phyloP scores from a whole-genome alignment of 2,329 filamentous ascomycete species.

The Fusarium coffeatum region DNA sequence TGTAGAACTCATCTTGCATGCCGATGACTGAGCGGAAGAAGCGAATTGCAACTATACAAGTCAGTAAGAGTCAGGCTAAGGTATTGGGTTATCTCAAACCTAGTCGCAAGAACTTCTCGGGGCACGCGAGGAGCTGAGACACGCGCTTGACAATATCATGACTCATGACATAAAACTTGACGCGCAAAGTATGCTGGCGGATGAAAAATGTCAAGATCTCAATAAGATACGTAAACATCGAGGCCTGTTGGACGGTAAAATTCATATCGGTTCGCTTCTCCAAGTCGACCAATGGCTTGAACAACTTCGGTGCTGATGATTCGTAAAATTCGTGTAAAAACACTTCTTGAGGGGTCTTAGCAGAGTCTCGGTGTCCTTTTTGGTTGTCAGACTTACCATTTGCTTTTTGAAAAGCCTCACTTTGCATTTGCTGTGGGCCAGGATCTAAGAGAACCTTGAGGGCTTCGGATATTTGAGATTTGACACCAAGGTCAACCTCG shows the following conservation, averaged over 20 bases:
- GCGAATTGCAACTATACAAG: slow-evolving; percentile 80
- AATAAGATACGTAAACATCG: slow-evolving; percentile 90
- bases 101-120: slow-evolving; percentile 92
- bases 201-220: slow-evolving; percentile 96
- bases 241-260: slow-evolving; percentile 84
- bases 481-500: slow-evolving; percentile 93
- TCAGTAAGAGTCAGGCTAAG: slow-evolving; percentile 41
- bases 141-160: slow-evolving; percentile 83
- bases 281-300: slow-evolving; percentile 85
- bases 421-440: slow-evolving; percentile 57
- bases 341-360: slow-evolving; percentile 81
- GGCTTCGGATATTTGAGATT: slow-evolving; percentile 93
- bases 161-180: slow-evolving; percentile 86
- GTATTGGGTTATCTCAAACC: slow-evolving; percentile 62
- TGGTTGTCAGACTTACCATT: slow-evolving; percentile 77
- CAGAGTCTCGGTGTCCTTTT: slow-evolving; percentile 62
- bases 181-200: slow-evolving; percentile 85
- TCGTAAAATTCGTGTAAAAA: slow-evolving; percentile 94
- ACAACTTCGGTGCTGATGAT: slow-evolving; percentile 83
- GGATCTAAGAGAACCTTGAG: slow-evolving; percentile 93
- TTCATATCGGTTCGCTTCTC: slow-evolving; percentile 75
- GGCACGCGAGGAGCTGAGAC: slow-evolving; percentile 81
- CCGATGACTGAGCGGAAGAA: slow-evolving; percentile 90
- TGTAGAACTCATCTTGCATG: slow-evolving; percentile 91
- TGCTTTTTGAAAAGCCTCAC: slow-evolving; percentile 69